Base-by-base conservation (phyloP, 2,329 filamentous ascomycete genomes). In the Botrytis hyacinthi region DNA sequence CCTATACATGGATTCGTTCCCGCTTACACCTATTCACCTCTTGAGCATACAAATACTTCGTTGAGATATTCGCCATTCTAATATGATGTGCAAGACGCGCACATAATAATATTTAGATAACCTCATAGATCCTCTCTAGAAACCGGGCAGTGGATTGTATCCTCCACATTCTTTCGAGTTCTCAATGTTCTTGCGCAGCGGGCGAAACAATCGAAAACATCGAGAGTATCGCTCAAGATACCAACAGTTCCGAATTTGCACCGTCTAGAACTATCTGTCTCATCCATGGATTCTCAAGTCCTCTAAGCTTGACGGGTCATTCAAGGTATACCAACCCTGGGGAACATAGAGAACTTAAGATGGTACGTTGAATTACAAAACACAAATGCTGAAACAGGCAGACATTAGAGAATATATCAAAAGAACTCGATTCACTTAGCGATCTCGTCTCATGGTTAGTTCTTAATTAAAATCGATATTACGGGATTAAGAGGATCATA, bases 191-290 rank as follows among this genome's bases (percentile, higher is more conserved):
- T 48, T 26, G 22, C 22, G 22, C 22, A 26, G 26, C 46, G 22
- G 8, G 7, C 3, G 9, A 51, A 26, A 4, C 10, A 4, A 26
- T 51, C 7, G 46, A 12, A 51, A 51, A n/a, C 46, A 51, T 51
- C 1, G 37, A 37, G 1, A 37, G 37, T 37, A 9, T 1, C 1
- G 37, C 37, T 26, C 22, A 51, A 26, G 12, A 10, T 5, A 10
- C 26, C 46, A 26, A 51, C 2, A 81, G 78, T 60, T 78, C 83
- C 0, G 83, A 83, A 0, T 71, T 75, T 6, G 59, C 46, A 2
- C 67, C 72, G 6, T 14, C 37, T 12, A 48, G 61, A 9, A 26
- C 76, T 29, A 22, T 76, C 4, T 74, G 75, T 18, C 35, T 76
- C 12, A 46, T 67, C 35, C 35, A 1, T 9, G 35, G 6, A 37